These are phyloP conservation scores for Monilinia fructicola DNA, from an alignment of 2,329 filamentous ascomycete species.

Conservation along the genomic window DNA sequence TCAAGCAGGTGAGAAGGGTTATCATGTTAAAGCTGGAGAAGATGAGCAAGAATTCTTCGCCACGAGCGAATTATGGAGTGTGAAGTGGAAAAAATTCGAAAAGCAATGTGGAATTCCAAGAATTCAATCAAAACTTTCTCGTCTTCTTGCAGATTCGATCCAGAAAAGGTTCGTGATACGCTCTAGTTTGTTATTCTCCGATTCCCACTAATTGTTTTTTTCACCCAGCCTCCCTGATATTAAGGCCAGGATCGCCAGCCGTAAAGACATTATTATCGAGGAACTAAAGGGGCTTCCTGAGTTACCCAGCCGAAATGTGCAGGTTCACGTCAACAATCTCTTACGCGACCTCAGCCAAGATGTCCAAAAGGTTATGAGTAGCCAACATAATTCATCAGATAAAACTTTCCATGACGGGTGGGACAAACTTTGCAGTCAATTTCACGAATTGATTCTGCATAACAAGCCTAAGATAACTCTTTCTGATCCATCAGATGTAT, in stretches of 20 bases:
- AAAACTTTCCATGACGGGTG: constrained; percentile 49
- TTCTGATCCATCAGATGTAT: constrained; percentile 28
- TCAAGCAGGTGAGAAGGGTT: constrained; percentile 29
- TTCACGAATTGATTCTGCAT: constrained; percentile 24
- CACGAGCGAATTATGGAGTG: constrained; percentile 46
- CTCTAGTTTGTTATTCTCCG: no score
- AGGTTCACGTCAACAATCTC: constrained; percentile 62
- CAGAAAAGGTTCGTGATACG: constrained; percentile 35
- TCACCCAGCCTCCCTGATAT: constrained; percentile 41
- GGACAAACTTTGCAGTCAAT: constrained; percentile 40
- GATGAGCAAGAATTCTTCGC: constrained; percentile 54
- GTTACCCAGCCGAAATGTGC: constrained; percentile 62
- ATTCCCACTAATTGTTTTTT: constrained; percentile 22
- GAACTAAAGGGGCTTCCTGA: constrained; percentile 63
- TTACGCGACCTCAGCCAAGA: constrained; percentile 56
- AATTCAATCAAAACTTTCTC: constrained; percentile 50
- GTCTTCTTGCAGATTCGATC: constrained; percentile 50
- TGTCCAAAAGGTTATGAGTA: constrained; percentile 55
- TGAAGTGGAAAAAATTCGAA: constrained; percentile 42
- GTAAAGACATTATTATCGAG: constrained; percentile 52
- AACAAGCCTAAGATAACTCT: constrained; percentile 38
- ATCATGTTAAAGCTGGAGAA: constrained; percentile 48
- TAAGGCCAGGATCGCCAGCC: constrained; percentile 17
- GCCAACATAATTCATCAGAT: constrained; percentile 42
- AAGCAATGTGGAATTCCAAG: constrained; percentile 53